These are phyloP conservation scores for Fusarium brachygibbosum DNA, from an alignment of 2,329 filamentous ascomycete species.

Conservation along the genomic window DNA sequence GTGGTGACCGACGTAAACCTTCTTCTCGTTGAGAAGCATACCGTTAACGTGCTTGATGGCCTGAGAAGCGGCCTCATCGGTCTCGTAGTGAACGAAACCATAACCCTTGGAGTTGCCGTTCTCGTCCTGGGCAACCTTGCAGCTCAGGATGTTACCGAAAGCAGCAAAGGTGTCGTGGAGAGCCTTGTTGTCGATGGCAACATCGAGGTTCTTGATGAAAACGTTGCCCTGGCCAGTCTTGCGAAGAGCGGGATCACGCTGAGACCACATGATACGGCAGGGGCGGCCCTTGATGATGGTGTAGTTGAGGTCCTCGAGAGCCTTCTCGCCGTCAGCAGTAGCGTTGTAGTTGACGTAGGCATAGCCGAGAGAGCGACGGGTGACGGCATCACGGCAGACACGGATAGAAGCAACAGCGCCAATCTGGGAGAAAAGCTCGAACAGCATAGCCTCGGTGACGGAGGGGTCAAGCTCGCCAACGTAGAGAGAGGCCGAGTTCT, in stretches of 20 bases:
- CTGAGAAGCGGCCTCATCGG: slow-evolving; percentile 93
- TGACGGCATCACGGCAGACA: slow-evolving; percentile 99
- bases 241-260: slow-evolving; percentile 97
- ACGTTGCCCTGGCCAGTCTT: slow-evolving; percentile 99
- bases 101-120: slow-evolving; percentile 97
- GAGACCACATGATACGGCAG: slow-evolving; percentile 99
- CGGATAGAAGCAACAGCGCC: slow-evolving; percentile 98
- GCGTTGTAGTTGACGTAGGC: slow-evolving; percentile 99
- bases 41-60: slow-evolving; percentile 99
- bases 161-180: slow-evolving; percentile 99
- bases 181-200: slow-evolving; percentile 99
- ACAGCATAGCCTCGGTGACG: slow-evolving; percentile 99
- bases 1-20: slow-evolving; percentile 99
- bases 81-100: slow-evolving; percentile 99
- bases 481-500: slow-evolving; percentile 97
- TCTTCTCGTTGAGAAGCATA: slow-evolving; percentile 99
- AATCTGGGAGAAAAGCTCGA: slow-evolving; percentile 99
- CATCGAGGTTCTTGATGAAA: slow-evolving; percentile 99
- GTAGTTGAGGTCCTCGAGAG: slow-evolving; percentile 99
- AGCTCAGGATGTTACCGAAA: slow-evolving; percentile 98
- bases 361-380: slow-evolving; percentile 97
- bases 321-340: slow-evolving; percentile 95
- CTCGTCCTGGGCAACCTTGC: slow-evolving; percentile 99
- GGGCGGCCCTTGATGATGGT: slow-evolving; percentile 98
- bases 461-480: slow-evolving; percentile 98